phyloP scores from a whole-genome alignment of 495 filamentous ascomycete species.

The Paragyromitra xinjiangensis region DNA sequence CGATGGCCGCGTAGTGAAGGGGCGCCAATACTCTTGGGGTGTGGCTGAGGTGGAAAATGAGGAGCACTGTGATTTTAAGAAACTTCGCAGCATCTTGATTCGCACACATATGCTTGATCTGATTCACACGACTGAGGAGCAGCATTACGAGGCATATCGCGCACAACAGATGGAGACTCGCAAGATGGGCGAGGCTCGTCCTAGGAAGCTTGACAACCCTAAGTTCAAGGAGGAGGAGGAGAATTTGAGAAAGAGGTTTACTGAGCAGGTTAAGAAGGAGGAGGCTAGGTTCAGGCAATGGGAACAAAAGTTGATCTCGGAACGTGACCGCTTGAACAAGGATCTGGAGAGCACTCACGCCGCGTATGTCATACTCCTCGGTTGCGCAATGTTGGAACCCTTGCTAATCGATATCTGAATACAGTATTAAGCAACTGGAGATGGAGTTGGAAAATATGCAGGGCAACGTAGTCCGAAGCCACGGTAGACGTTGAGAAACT shows the following conservation, averaged over 20 bases:
- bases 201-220: slow-evolving; percentile 97
- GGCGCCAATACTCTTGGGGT: slow-evolving; percentile 98
- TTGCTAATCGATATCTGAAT: background rate
- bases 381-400: background rate
- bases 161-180: slow-evolving; percentile 99
- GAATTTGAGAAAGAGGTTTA: slow-evolving; percentile 96
- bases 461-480: slow-evolving; percentile 88
- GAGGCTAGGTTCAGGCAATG: slow-evolving; percentile 98
- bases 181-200: slow-evolving; percentile 97
- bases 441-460: slow-evolving; percentile 91
- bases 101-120: slow-evolving; percentile 99
- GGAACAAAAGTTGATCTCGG: slow-evolving; percentile 99
- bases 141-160: slow-evolving; percentile 98
- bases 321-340: slow-evolving; percentile 98
- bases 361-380: slow-evolving; percentile 66
- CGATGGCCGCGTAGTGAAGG: slow-evolving; percentile 96
- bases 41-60: slow-evolving; percentile 99
- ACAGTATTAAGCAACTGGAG: slow-evolving; percentile 92
- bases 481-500: slow-evolving; percentile 82
- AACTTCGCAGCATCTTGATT: slow-evolving; percentile 97
- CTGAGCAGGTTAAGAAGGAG: slow-evolving; percentile 99
- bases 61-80: slow-evolving; percentile 99
- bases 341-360: slow-evolving; percentile 97
- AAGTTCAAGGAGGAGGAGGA: slow-evolving; percentile 99
- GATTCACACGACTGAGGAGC: slow-evolving; percentile 98